Evolutionary conservation across 805 yeast genomes (phyloP).

Genomic region (Cyberlindnera misumaiensis): DNA sequence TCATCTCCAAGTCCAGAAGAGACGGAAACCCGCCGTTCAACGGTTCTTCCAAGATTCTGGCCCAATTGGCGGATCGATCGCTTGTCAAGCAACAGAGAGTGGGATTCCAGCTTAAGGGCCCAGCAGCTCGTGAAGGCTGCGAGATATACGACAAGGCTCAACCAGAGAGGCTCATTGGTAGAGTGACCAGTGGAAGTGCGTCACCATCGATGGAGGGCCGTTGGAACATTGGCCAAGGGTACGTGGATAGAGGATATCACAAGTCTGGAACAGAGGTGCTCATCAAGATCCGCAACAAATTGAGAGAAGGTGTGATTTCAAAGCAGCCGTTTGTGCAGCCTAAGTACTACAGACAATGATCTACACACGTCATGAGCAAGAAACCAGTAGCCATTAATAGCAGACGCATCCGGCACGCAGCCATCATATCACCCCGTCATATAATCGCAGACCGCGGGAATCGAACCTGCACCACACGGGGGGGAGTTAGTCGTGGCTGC

Average conservation of each 20-base stretch:
- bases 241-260: conserved; percentile 60
- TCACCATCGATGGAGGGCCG: conserved; percentile 62
- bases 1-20: conserved; percentile 77
- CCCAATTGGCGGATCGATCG: conserved; percentile 63
- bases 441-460: no score
- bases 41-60: conserved; percentile 64
- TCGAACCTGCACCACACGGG: no score
- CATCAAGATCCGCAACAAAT: conserved; percentile 79
- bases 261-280: conserved; percentile 70
- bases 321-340: conserved; percentile 82
- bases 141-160: conserved; percentile 53
- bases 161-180: conserved; percentile 44
- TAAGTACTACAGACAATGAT: conserved; percentile 48
- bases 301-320: conserved; percentile 65
- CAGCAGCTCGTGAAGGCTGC: conserved; percentile 84
- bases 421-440: no score
- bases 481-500: background rate
- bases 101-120: conserved; percentile 70
- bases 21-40: conserved; percentile 47
- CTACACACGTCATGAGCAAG: no score
- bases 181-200: conserved; percentile 53
- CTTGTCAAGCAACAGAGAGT: conserved; percentile 56
- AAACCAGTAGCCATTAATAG: no score
- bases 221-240: conserved; percentile 88
- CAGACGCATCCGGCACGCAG: no score